Evolutionary conservation across 192 early-diverging fungal genomes (phyloP).

Genomic region (Linnemannia hyalina): DNA sequence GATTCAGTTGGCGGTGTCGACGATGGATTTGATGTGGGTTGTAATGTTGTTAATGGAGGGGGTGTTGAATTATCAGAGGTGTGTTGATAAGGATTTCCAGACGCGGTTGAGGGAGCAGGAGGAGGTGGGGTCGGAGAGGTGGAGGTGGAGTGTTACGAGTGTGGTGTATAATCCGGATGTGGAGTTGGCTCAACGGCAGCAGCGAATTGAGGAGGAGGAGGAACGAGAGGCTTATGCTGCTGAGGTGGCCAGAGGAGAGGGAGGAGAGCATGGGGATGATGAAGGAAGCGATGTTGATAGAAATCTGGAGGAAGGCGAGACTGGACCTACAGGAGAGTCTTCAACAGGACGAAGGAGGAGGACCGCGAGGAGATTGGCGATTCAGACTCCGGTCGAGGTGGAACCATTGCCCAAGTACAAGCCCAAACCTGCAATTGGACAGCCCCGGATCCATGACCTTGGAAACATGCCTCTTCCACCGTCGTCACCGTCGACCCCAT

Average conservation of each 20-base stretch:
- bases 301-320: background rate
- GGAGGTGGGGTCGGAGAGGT: constrained; percentile 12
- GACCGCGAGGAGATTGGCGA: background rate
- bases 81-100: constrained; percentile 12
- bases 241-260: background rate
- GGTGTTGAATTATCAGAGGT: background rate
- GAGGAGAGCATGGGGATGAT: background rate
- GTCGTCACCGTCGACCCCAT: background rate
- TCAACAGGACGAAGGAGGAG: background rate
- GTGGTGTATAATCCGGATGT: constrained; percentile 31
- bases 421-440: constrained; percentile 16
- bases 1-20: constrained; percentile 21
- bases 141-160: background rate
- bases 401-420: constrained; percentile 30
- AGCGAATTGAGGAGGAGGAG: background rate
- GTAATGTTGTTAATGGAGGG: constrained; percentile 2
- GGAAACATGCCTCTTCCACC: background rate
- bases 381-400: constrained; percentile 23
- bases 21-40: constrained; percentile 10
- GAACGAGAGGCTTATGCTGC: background rate
- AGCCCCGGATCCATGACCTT: constrained; percentile 27
- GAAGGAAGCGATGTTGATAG: background rate
- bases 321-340: background rate
- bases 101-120: constrained; percentile 9
- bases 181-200: constrained; percentile 1